Evolutionary conservation across 2,329 filamentous ascomycete species (phyloP).

Genomic region (Teratosphaeria destructans): DNA sequence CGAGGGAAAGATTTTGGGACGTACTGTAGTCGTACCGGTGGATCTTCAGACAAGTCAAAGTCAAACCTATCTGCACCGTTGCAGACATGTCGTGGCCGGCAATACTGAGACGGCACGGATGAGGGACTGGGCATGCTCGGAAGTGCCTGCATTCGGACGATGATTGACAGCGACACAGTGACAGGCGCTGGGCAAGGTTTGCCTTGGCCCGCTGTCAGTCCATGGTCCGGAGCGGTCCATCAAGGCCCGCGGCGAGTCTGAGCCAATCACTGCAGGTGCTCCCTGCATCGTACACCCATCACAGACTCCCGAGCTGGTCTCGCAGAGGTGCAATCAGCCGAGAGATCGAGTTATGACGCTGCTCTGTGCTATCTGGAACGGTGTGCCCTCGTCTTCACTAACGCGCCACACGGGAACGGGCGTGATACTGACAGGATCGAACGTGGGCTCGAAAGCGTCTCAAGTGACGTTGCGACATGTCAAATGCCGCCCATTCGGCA

Average conservation of each 20-base stretch:
- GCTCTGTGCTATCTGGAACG: neutral
- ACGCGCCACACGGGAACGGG: neutral
- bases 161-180: neutral
- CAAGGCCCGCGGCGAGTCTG: neutral
- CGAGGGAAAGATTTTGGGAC: neutral
- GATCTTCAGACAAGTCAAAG: neutral
- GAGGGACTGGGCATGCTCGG: neutral
- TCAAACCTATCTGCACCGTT: neutral
- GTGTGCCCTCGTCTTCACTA: neutral
- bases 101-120: neutral
- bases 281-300: neutral
- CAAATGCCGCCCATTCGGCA: neutral
- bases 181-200: neutral
- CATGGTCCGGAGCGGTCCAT: neutral
- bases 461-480: neutral
- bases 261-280: neutral
- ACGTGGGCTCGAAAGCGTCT: neutral
- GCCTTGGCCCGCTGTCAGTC: neutral
- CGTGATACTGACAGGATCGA: neutral
- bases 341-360: neutral
- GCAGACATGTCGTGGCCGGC: neutral
- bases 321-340: neutral
- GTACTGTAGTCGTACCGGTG: neutral
- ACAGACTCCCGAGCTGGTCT: neutral
- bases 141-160: neutral